Conservation (phyloP, 2,329 filamentous ascomycete genomes). For the Xylariaceae sp. region DNA sequence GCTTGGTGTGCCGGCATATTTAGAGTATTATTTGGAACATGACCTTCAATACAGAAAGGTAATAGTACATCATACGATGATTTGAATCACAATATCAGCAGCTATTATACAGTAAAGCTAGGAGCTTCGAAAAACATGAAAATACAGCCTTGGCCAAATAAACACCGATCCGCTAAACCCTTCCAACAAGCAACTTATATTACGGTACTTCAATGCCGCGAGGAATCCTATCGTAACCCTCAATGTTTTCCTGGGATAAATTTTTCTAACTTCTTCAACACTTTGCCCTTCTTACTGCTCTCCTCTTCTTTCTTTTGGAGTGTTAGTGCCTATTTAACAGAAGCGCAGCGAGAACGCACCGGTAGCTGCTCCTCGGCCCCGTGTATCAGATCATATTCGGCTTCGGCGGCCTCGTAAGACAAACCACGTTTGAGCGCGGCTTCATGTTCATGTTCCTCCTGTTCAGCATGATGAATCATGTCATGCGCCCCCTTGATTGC, state of each 20-base stretch:
- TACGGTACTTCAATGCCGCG: not conserved
- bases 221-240: not conserved
- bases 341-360: slow-evolving; percentile 11
- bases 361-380: slow-evolving; percentile 32
- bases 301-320: slow-evolving; percentile 13
- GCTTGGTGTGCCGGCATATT: no score
- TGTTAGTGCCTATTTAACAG: no score
- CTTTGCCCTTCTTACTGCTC: slow-evolving; percentile 16
- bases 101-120: not conserved
- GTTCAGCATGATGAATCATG: slow-evolving; percentile 38
- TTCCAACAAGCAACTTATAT: not conserved
- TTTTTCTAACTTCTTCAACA: slow-evolving; percentile 32
- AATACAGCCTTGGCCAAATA: not conserved
- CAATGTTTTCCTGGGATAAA: slow-evolving; percentile 33
- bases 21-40: no score
- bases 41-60: no score
- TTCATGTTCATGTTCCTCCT: slow-evolving; percentile 37
- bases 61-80: not conserved
- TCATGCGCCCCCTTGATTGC: slow-evolving; percentile 32
- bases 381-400: slow-evolving; percentile 36
- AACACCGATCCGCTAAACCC: not conserved
- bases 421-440: slow-evolving; percentile 34
- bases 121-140: not conserved
- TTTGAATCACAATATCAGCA: not conserved
- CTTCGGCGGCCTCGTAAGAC: slow-evolving; percentile 32